Conservation (phyloP, 768 basidiomycete genomes). For the Lactarius quietus region DNA sequence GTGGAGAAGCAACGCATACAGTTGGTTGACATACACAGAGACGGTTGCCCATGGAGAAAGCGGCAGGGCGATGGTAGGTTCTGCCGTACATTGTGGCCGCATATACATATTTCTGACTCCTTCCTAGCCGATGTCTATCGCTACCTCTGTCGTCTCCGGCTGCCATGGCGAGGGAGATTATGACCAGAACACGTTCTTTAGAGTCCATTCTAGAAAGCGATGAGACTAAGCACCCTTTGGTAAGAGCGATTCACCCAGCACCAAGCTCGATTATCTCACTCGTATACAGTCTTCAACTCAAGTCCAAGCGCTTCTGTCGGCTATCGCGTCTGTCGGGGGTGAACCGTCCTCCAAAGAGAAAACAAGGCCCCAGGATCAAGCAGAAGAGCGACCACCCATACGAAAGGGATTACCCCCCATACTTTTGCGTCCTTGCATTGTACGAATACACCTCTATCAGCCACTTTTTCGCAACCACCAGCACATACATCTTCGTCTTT, state of each 20-base stretch:
- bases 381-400: conserved; percentile 2
- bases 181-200: conserved; percentile 48
- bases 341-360: conserved; percentile 31
- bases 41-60: conserved; percentile 80
- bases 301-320: conserved; percentile 47
- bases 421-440: too few relatives aligned
- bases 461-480: too few relatives aligned
- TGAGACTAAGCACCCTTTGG: conserved; percentile 69
- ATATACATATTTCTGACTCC: background rate
- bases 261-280: background rate
- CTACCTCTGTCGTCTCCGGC: conserved; percentile 64
- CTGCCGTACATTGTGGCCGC: background rate
- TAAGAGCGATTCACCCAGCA: conserved; percentile 34
- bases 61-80: conserved; percentile 74
- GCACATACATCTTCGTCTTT: too few relatives aligned
- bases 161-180: conserved; percentile 59
- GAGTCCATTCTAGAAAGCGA: conserved; percentile 52
- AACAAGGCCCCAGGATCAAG: conserved; percentile 19
- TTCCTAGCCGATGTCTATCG: conserved; percentile 33
- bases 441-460: too few relatives aligned
- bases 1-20: conserved; percentile 68
- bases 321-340: conserved; percentile 36
- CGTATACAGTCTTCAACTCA: conserved; percentile 53
- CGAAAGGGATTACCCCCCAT: background rate
- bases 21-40: conserved; percentile 69